Evolutionary conservation across 2,329 filamentous ascomycete species (phyloP).

Genomic region (Didymella sp.): DNA sequence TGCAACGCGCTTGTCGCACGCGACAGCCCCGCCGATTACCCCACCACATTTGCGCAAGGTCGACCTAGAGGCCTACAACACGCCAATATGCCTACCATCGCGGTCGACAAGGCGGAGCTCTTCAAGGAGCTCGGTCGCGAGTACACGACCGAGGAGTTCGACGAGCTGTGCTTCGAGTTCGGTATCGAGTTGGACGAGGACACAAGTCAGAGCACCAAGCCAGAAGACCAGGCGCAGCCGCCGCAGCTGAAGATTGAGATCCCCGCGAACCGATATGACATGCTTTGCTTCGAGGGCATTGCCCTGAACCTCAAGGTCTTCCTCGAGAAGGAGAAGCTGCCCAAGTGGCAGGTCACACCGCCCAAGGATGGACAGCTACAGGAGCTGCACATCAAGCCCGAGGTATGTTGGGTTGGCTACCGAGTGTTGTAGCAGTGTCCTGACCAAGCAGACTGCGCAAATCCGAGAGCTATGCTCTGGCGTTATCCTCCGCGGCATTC

Average conservation of each 20-base stretch:
- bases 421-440: too few species aligned
- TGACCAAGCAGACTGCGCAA: slow-evolving; percentile 72
- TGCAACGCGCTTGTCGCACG: slow-evolving; percentile 29
- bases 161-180: slow-evolving; percentile 98
- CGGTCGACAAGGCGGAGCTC: slow-evolving; percentile 94
- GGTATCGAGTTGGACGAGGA: slow-evolving; percentile 98
- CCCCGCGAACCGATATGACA: slow-evolving; percentile 90
- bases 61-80: slow-evolving; percentile 14
- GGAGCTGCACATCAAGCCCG: slow-evolving; percentile 78
- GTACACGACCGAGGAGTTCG: slow-evolving; percentile 93
- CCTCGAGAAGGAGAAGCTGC: slow-evolving; percentile 74
- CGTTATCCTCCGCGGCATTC: slow-evolving; percentile 87
- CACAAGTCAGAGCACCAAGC: slow-evolving; percentile 41
- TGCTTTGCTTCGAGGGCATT: slow-evolving; percentile 98
- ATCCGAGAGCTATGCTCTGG: slow-evolving; percentile 89
- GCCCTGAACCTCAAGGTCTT: slow-evolving; percentile 96
- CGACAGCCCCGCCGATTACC: slow-evolving; percentile 39
- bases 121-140: slow-evolving; percentile 90
- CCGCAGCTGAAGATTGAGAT: slow-evolving; percentile 98
- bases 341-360: slow-evolving; percentile 78
- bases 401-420: too few species aligned
- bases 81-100: slow-evolving; percentile 88
- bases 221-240: slow-evolving; percentile 69
- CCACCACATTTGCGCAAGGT: slow-evolving; percentile 33
- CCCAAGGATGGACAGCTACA: slow-evolving; percentile 77